These are phyloP conservation scores for Citrullus mucosospermus DNA, from an alignment of 306 rosid genomes.

Conservation along the genomic window DNA sequence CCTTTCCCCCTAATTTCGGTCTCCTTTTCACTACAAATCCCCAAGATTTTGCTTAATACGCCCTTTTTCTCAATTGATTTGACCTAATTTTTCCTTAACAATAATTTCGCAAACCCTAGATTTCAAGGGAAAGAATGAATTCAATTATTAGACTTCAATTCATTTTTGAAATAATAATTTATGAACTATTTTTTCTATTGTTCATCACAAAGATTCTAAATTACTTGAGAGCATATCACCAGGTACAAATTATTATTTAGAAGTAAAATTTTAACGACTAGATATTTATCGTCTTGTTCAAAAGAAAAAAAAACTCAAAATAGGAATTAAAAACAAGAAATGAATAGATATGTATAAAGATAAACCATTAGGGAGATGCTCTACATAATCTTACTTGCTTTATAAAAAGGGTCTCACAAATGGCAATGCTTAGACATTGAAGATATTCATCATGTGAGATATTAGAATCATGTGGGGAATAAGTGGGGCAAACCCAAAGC, in stretches of 20 bases:
- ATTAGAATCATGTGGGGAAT: constrained; percentile 6
- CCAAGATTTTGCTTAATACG: neutral
- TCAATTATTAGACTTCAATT: no score
- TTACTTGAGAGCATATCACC: no score
- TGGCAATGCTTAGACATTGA: constrained; percentile 6
- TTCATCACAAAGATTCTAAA: no score
- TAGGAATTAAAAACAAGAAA: neutral
- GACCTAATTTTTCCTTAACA: neutral
- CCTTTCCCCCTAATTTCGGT: neutral
- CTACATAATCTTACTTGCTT: neutral
- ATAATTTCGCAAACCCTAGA: no score
- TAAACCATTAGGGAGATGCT: neutral
- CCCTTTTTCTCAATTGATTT: neutral
- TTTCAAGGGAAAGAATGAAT: no score
- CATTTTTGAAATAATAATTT: no score
- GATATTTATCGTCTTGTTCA: no score
- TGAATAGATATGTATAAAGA: neutral
- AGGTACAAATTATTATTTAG: no score
- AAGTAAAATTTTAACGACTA: no score
- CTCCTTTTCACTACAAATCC: constrained; percentile 3
- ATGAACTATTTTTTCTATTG: no score
- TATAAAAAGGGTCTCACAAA: neutral
- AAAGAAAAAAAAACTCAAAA: no score
- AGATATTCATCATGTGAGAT: constrained; percentile 8
- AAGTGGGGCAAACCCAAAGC: constrained; percentile 9